Base-by-base conservation (phyloP, 192 early-diverging fungal genomes). In the Rhizophagus prolifer region DNA sequence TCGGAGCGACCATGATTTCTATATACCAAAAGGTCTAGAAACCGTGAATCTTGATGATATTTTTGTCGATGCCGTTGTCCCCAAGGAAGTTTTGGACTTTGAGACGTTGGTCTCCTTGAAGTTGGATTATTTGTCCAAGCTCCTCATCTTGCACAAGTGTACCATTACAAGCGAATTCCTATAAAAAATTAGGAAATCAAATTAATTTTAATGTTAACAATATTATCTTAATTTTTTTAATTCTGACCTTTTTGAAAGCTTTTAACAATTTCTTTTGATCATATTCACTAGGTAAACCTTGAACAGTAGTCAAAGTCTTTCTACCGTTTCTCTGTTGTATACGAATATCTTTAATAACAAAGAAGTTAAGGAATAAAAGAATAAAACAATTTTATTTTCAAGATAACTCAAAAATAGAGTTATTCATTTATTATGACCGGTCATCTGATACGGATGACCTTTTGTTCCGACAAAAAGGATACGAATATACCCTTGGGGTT, bases 241-340 rank as follows among this genome's bases (percentile, higher is more conserved):
- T 16, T 10, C 58, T 10, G 23, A 87, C 85, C 87, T 96, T 96
- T 87, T 97, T 99, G 81, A 99, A 95, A 68, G 91, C 92, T 88
- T 99, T 99, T 79, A 97, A 86, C 80, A 99, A 85, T 71, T 89
- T 89, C 88, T 97, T 97, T 78, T 90, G 87, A 83, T 97, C 96
- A 74, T 95, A 88, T 75, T 94, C 90, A 25, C 83, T 83, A 66
- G 94, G 90, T 36, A 99, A 89, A 44, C 97, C 97, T 82, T 95
- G 94, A 60, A 99, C 89, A 34, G 97, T 98, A 19, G 97, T 98
- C 78, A 96, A 84, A 74, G 95, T 96, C 88, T 99, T 99, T 81
- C 95, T 92, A 76, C 96, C 95, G 84, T 96, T 96, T 78, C 96
- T 92, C 83, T 95, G 95, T 86, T 96, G 96, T 79, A 99, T 93